These are phyloP conservation scores for Vigna nakashimae DNA, from an alignment of 306 rosid species.

Conservation along the genomic window DNA sequence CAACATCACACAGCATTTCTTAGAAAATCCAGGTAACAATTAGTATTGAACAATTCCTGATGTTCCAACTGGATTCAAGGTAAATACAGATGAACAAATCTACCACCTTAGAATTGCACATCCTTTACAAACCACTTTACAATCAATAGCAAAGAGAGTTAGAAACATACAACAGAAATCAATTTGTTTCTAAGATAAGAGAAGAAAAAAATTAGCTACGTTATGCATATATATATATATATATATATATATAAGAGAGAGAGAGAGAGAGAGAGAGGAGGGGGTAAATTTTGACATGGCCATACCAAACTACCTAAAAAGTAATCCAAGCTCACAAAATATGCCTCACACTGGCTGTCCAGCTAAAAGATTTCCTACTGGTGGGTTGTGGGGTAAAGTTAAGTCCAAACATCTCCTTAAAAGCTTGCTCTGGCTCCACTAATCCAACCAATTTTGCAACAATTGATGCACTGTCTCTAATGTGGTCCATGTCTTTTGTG, in stretches of 20 bases:
- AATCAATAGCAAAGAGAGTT: slow-evolving; percentile 48
- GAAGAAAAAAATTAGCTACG: slow-evolving; percentile 34
- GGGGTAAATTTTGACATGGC: slow-evolving; percentile 37
- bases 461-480: slow-evolving; percentile 74
- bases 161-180: slow-evolving; percentile 38
- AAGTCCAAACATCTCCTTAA: slow-evolving; percentile 98
- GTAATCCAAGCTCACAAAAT: slow-evolving; percentile 55
- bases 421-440: slow-evolving; percentile 80
- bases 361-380: slow-evolving; percentile 56
- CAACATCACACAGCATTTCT: not conserved
- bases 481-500: slow-evolving; percentile 64
- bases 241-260: no score
- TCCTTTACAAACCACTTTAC: slow-evolving; percentile 53
- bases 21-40: not conserved
- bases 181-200: slow-evolving; percentile 9
- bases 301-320: slow-evolving; percentile 39
- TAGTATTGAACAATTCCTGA: not conserved
- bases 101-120: slow-evolving; percentile 33
- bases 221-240: slow-evolving; percentile 36
- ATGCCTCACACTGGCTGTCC: slow-evolving; percentile 57
- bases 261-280: not conserved
- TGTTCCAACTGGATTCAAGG: slow-evolving; percentile 19
- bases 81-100: slow-evolving; percentile 29
- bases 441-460: slow-evolving; percentile 82
- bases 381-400: slow-evolving; percentile 79